A percentile compares a stretch with the other conserved stretches of the same genome.
phyloP scores from a whole-genome alignment of 2,329 filamentous ascomycete genomes.

The Teratosphaeriaceae sp. region DNA sequence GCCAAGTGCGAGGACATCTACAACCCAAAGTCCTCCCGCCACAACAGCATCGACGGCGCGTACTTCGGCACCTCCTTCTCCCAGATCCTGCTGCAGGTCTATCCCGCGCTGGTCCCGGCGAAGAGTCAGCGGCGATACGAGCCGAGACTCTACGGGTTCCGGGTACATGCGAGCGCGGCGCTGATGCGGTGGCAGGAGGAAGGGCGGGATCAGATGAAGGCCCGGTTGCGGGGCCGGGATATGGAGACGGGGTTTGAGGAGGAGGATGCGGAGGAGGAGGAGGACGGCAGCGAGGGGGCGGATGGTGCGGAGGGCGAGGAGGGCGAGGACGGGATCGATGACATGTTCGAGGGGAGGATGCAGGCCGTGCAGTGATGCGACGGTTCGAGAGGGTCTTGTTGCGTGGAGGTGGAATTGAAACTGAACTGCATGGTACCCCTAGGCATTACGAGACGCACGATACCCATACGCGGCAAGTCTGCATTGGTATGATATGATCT shows the following conservation, averaged over 20 bases:
- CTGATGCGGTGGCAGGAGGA: slow-evolving; percentile 86
- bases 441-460: no score
- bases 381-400: background rate
- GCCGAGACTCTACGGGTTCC: slow-evolving; percentile 89
- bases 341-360: slow-evolving; percentile 33
- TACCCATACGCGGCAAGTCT: no score
- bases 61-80: slow-evolving; percentile 99
- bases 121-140: slow-evolving; percentile 84
- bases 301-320: slow-evolving; percentile 59
- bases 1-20: slow-evolving; percentile 96
- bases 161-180: slow-evolving; percentile 82
- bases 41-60: slow-evolving; percentile 90
- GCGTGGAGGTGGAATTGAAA: background rate
- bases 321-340: slow-evolving; percentile 47
- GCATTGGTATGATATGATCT: no score
- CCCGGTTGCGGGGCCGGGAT: slow-evolving; percentile 59
- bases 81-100: slow-evolving; percentile 98
- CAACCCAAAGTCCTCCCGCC: slow-evolving; percentile 95
- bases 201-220: slow-evolving; percentile 74
- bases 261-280: slow-evolving; percentile 52
- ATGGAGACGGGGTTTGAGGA: slow-evolving; percentile 78
- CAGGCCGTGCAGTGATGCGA: slow-evolving; percentile 12
- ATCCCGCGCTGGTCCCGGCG: slow-evolving; percentile 77
- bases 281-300: slow-evolving; percentile 52
- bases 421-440: no score